These are phyloP conservation scores for Cenchrus fungigraminus DNA, from an alignment of 176 grass and related monocot genomes.

Conservation along the genomic window DNA sequence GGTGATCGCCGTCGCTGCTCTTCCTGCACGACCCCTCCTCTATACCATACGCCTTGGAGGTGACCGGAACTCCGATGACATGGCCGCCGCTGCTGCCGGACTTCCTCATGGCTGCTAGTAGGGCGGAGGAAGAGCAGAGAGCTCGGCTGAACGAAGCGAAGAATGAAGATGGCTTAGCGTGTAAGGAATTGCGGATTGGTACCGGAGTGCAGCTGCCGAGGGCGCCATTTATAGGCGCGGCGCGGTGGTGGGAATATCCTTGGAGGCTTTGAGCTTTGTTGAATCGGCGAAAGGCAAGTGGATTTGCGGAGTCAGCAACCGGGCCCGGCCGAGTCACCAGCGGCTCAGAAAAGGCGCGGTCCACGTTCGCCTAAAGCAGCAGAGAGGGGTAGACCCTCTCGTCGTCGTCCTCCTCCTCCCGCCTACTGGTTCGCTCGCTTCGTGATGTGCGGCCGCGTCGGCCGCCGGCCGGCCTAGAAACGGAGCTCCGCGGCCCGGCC, in stretches of 20 bases:
- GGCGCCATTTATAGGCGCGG: constrained; percentile 35
- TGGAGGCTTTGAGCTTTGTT: not conserved
- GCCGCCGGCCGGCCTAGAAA: not conserved
- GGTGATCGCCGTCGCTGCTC: constrained; percentile 34
- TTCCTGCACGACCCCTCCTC: constrained; percentile 54
- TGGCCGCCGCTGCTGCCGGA: constrained; percentile 33
- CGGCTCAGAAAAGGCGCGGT: constrained; percentile 52
- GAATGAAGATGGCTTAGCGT: constrained; percentile 28
- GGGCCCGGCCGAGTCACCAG: constrained; percentile 55
- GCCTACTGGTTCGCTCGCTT: not conserved
- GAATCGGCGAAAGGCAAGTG: constrained; percentile 50
- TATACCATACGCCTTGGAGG: constrained; percentile 52
- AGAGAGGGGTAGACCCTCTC: constrained; percentile 20
- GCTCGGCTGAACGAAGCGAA: not conserved
- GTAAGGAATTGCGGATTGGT: constrained; percentile 50
- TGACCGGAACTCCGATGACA: constrained; percentile 64
- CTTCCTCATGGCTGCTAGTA: constrained; percentile 30
- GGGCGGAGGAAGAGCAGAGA: not conserved
- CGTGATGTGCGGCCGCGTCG: constrained; percentile 22
- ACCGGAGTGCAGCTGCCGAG: constrained; percentile 39
- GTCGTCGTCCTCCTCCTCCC: too few species aligned
- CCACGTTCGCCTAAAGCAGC: constrained; percentile 47
- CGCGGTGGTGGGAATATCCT: constrained; percentile 20
- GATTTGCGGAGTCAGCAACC: constrained; percentile 55
- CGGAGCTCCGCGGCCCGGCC: not conserved